Evolutionary conservation across 768 basidiomycete genomes (phyloP).

Genomic region (Multifurca ochricompacta): DNA sequence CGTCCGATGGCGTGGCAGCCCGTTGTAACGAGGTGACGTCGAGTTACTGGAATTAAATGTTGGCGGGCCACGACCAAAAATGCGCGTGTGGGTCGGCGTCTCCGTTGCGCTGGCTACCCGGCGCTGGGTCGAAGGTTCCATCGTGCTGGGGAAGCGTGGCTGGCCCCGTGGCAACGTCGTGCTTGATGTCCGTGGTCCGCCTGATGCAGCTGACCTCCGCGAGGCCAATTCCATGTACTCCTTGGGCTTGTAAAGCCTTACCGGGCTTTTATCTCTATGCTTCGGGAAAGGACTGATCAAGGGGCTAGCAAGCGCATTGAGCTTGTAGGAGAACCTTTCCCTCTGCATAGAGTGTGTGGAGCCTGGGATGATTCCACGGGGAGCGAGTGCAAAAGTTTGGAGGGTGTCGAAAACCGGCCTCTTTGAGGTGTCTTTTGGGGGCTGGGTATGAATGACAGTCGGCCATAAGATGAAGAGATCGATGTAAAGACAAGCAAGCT

Average conservation of each 20-base stretch:
- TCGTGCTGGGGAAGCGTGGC: not conserved
- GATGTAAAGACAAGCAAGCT: not conserved
- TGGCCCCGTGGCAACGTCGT: not conserved
- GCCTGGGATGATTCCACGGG: not conserved
- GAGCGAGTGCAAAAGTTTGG: not conserved
- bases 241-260: not conserved
- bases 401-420: slow-evolving; percentile 3
- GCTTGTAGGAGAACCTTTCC: not conserved
- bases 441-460: not conserved
- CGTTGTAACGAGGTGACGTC: not conserved
- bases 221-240: not conserved
- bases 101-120: not conserved
- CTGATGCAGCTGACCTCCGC: not conserved
- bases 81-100: not conserved
- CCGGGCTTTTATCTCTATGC: not conserved
- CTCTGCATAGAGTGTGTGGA: too few relatives aligned
- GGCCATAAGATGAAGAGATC: not conserved
- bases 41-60: not conserved
- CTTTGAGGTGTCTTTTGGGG: not conserved
- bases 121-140: not conserved
- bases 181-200: not conserved
- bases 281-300: not conserved
- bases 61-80: not conserved
- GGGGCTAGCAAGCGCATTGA: not conserved
- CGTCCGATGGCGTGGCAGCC: not conserved